phyloP scores from a whole-genome alignment of 2,329 filamentous ascomycete species.

The Aspergillus sp. region DNA sequence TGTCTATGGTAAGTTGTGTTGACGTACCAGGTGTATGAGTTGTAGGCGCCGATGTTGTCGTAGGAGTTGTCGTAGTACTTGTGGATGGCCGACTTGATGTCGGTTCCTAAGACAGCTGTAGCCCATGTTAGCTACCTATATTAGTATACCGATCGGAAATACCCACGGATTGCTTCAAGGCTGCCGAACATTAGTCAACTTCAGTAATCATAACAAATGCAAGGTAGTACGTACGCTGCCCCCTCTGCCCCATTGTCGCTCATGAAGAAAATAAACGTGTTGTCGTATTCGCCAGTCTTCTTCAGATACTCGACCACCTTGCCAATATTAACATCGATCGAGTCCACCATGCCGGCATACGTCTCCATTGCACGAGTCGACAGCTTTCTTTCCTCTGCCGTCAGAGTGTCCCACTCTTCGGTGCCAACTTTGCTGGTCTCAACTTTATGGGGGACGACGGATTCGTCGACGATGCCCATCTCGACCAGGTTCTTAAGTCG shows the following conservation, averaged over 20 bases:
- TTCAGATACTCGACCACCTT: slow-evolving; percentile 48
- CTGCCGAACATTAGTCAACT: neutral
- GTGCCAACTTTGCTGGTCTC: slow-evolving; percentile 46
- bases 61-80: slow-evolving; percentile 1
- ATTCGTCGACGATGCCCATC: slow-evolving; percentile 38
- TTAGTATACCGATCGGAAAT: too few species aligned
- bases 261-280: slow-evolving; percentile 53
- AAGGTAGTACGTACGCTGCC: neutral
- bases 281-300: slow-evolving; percentile 49
- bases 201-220: too few species aligned
- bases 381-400: slow-evolving; percentile 38
- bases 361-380: slow-evolving; percentile 51
- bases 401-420: slow-evolving; percentile 43
- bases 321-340: slow-evolving; percentile 48
- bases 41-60: neutral
- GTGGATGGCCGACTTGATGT: neutral
- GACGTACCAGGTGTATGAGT: neutral
- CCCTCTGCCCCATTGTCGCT: slow-evolving; percentile 53
- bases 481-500: slow-evolving; percentile 45
- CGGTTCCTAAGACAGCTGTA: neutral
- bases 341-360: slow-evolving; percentile 53
- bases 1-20: neutral
- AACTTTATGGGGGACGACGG: slow-evolving; percentile 44
- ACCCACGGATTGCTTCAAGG: neutral
- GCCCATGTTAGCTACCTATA: neutral